Evolutionary conservation across 192 early-diverging fungal species (phyloP).

Genomic region (Dissophora globulifera): DNA sequence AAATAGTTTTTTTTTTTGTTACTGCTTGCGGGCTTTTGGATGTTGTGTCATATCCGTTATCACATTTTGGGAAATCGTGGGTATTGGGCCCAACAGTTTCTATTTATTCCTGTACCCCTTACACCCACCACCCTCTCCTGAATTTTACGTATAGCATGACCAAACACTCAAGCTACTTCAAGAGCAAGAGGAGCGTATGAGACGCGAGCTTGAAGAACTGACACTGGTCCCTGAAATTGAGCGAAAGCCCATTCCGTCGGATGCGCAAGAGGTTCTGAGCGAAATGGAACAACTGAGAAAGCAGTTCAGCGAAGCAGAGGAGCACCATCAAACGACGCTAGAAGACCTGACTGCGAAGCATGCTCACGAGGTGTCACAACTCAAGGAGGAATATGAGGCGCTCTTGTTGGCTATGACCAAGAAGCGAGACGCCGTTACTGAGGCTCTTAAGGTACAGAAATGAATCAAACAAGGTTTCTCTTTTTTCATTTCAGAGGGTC

Average conservation of each 20-base stretch:
- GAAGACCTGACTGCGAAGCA: constrained; percentile 23
- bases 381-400: constrained; percentile 31
- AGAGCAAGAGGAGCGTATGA: constrained; percentile 50
- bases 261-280: constrained; percentile 34
- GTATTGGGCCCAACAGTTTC: no score
- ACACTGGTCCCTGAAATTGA: constrained; percentile 21
- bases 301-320: constrained; percentile 32
- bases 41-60: no score
- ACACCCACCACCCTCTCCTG: no score
- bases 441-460: constrained; percentile 26
- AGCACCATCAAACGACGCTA: constrained; percentile 26
- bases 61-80: no score
- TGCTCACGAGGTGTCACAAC: constrained; percentile 7
- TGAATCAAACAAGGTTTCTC: not conserved
- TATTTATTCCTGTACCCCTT: not conserved
- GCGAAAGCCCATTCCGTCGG: constrained; percentile 42
- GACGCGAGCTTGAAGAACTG: constrained; percentile 32
- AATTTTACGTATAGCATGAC: constrained; percentile 24
- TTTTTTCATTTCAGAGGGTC: no score
- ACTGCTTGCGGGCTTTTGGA: not conserved
- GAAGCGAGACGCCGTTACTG: constrained; percentile 18
- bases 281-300: constrained; percentile 46
- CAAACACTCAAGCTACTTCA: constrained; percentile 44
- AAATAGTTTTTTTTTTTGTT: not conserved
- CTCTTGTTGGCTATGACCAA: constrained; percentile 13